A percentile compares a stretch with the other conserved stretches of the same genome.
These are phyloP conservation scores for Ilyonectria robusta DNA, from an alignment of 2,329 filamentous ascomycete genomes.

Conservation along the genomic window DNA sequence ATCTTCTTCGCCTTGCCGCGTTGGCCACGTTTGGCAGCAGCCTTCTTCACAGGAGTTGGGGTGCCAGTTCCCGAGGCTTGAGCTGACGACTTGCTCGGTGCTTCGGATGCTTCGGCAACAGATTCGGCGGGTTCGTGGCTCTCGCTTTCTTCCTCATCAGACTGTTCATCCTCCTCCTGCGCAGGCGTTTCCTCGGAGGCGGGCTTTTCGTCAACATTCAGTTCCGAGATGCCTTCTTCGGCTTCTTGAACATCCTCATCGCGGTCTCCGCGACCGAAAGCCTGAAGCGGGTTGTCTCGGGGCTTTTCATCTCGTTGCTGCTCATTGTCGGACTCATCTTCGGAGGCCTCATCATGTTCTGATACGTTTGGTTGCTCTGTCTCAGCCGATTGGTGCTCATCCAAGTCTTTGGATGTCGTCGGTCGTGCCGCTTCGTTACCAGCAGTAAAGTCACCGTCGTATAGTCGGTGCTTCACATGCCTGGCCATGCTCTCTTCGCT, in stretches of 20 bases:
- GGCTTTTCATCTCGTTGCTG: constrained; percentile 45
- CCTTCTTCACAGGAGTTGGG: constrained; percentile 56
- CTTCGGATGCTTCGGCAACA: constrained; percentile 37
- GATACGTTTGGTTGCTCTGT: constrained; percentile 39
- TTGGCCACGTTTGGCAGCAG: constrained; percentile 77
- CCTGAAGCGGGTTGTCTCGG: constrained; percentile 58
- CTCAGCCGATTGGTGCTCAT: constrained; percentile 42
- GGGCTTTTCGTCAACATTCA: constrained; percentile 42
- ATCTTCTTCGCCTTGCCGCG: constrained; percentile 88
- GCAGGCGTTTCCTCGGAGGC: constrained; percentile 40
- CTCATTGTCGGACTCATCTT: constrained; percentile 52
- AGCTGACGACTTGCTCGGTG: constrained; percentile 29
- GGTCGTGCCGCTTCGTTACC: constrained; percentile 40
- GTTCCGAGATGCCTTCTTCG: constrained; percentile 44
- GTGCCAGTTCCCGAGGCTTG: constrained; percentile 25
- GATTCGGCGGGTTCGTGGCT: constrained; percentile 38
- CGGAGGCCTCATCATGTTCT: constrained; percentile 50
- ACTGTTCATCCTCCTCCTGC: constrained; percentile 42
- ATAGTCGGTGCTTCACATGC: constrained; percentile 78
- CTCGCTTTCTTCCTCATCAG: constrained; percentile 44
- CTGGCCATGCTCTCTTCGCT: constrained; percentile 88
- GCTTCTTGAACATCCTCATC: constrained; percentile 48
- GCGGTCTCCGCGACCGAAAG: constrained; percentile 40
- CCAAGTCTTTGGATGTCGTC: constrained; percentile 39
- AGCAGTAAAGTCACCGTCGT: constrained; percentile 44